These are phyloP conservation scores for Gossypium lobatum DNA, from an alignment of 441 rosid species.

Conservation along the genomic window DNA sequence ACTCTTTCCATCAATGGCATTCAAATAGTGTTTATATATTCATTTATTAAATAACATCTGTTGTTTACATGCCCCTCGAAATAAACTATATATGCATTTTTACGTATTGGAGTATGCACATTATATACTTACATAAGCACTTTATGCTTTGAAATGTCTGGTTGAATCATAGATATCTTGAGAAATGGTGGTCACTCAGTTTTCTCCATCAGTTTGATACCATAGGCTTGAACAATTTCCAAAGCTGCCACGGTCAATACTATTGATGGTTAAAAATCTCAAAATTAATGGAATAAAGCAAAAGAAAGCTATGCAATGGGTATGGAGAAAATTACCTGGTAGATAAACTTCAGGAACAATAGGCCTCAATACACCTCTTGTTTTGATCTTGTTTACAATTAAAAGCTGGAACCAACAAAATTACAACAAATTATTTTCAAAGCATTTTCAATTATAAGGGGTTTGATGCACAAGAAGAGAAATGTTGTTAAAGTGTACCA, in stretches of 20 bases:
- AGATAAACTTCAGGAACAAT: constrained; percentile 72
- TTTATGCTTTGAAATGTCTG: not conserved
- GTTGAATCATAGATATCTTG: not conserved
- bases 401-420: constrained; percentile 46
- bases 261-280: not conserved
- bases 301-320: not conserved
- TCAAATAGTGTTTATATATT: too few species aligned
- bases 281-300: not conserved
- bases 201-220: constrained; percentile 69
- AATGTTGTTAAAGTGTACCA: constrained; percentile 38
- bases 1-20: too few species aligned
- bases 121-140: not conserved
- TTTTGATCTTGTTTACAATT: constrained; percentile 68
- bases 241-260: constrained; percentile 50
- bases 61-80: too few species aligned
- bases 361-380: constrained; percentile 80
- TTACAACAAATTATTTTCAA: not conserved
- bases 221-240: constrained; percentile 71
- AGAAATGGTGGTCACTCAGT: constrained; percentile 25
- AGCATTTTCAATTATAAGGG: not conserved
- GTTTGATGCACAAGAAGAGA: not conserved
- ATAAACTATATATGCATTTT: not conserved
- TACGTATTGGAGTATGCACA: not conserved
- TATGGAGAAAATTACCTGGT: constrained; percentile 49
- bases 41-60: too few species aligned